A percentile compares a stretch with the other conserved stretches of the same genome.
Conservation (phyloP, 257 asterid species). For the Solanum appendiculatum region DNA sequence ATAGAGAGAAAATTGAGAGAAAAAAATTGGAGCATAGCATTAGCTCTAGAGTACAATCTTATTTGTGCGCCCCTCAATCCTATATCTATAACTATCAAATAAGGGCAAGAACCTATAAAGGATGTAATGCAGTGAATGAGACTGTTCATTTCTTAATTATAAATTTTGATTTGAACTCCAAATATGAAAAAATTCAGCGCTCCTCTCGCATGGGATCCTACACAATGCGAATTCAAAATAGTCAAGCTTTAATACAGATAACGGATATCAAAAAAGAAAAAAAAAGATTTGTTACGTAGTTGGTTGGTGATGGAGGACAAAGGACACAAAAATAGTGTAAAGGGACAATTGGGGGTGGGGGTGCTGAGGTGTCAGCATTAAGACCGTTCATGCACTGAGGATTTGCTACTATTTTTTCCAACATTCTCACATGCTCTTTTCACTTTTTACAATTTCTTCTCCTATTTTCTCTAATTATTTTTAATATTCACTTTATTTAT, state of each 20-base stretch:
- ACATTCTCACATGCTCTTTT: neutral
- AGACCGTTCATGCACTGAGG: neutral
- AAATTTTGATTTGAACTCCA: no score
- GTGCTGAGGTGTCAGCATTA: neutral
- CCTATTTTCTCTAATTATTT: neutral
- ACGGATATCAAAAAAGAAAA: no score
- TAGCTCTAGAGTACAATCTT: no score
- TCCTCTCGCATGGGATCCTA: neutral
- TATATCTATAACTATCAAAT: no score
- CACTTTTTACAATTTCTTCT: neutral
- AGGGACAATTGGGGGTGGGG: neutral
- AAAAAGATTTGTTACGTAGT: neutral
- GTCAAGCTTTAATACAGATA: no score
- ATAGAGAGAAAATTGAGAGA: no score
- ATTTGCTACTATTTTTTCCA: neutral
- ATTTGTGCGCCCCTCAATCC: no score
- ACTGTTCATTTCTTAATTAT: no score
- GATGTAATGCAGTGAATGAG: neutral
- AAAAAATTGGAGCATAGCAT: no score
- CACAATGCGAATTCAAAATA: accelerated
- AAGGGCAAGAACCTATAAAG: no score
- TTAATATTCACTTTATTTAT: neutral
- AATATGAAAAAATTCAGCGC: accelerated
- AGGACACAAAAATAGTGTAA: neutral
- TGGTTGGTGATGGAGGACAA: neutral